Percentiles rank a stretch among this genome's conserved stretches.
These are phyloP conservation scores for Aureobasidium sp. DNA, from an alignment of 2,329 filamentous ascomycete species.

Conservation along the genomic window DNA sequence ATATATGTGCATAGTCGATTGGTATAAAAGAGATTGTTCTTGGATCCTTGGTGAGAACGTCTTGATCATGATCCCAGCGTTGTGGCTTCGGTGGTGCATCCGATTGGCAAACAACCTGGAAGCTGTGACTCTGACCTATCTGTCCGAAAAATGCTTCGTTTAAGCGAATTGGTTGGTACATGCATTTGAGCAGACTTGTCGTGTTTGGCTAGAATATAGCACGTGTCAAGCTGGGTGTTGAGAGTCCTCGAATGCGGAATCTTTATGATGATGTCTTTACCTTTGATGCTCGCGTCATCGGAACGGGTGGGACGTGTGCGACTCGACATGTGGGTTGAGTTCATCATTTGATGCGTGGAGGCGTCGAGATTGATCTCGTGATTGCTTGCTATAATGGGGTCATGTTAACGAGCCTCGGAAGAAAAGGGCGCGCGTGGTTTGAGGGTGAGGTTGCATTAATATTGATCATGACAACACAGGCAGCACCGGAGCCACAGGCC, in stretches of 20 bases:
- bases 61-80: neutral
- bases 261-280: constrained; percentile 6
- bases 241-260: neutral
- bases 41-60: neutral
- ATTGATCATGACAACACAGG: neutral
- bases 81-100: neutral
- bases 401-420: neutral
- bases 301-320: neutral
- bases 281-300: constrained; percentile 4
- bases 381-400: neutral
- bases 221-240: neutral
- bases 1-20: neutral
- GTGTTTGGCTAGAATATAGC: neutral
- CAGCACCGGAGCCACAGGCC: neutral
- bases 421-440: no score
- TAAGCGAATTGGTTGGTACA: neutral
- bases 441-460: no score
- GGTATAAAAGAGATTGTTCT: neutral
- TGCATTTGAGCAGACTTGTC: neutral
- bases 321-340: neutral
- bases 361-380: neutral
- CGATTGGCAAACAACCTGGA: neutral
- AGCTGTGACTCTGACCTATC: neutral
- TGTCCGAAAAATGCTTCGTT: neutral
- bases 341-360: neutral